Evolutionary conservation across 2,329 filamentous ascomycete genomes (phyloP), one percentile per base, ranked within the genome.

Genomic region (Claviceps pusilla): DNA sequence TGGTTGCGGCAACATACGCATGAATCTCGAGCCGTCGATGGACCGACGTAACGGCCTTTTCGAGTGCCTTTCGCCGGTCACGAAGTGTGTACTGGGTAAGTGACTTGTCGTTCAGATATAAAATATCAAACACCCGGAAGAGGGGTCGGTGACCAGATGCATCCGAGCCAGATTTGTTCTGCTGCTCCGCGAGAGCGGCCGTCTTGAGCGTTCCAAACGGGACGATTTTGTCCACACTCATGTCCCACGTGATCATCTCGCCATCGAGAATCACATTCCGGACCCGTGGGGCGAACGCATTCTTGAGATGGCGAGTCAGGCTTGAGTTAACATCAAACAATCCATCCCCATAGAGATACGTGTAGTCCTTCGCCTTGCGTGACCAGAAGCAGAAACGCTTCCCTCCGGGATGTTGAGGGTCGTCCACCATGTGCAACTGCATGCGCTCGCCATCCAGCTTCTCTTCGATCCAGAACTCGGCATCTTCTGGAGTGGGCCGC

Each of bases 161-260:
- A 45, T 71, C 65, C 19, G 83, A 81, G 0, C 81, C 84, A 4
- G 74, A 80, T 3, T 69, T 70, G 57, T 76, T 74, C 57, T 82
- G 80, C 63, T 90, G 84, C 62, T 91, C 87, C 0, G 83, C 77
- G 37, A 95, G 69, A 0, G 91, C 91, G 0, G 90, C 91, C 1
- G 89, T 91, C 69, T 98, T 98, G 50, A 98, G 76, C 0, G 88
- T 94, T 7, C 93, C 93, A 66, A 98, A 98, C 0, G 86, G 82
- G 16, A 95, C 85, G 52, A 93, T 86, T 54, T 86, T 86, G 69
- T 95, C 86, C 51, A 86, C 76, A 48, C 84, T 81, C 57, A 89
- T 87, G 64, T 97, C 89, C 93, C 93, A 98, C 0, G 90, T 95
- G 55, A 98, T 89, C 93, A 98, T 98, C 67, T 98, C 93, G 10